Evolutionary conservation across 2,329 filamentous ascomycete species (phyloP), one percentile per base, ranked within the genome.

Genomic region (Microthyrium microscopicum): DNA sequence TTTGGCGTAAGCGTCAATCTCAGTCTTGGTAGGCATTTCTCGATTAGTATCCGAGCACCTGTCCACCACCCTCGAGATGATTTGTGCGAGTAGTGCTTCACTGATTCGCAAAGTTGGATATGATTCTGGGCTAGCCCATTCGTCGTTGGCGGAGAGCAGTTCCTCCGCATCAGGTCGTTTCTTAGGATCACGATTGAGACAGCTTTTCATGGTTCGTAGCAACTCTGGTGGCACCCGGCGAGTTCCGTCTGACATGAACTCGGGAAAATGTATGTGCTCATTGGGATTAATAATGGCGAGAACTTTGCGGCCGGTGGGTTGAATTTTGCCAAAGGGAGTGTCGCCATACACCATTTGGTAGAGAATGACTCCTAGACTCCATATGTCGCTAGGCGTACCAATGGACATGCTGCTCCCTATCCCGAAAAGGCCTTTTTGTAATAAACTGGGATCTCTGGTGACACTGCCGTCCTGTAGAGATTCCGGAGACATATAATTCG

Each of bases 301-400:
- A 51, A 91, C 89, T 16, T 83, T 75, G 24, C 80, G 73, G 60
- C 92, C 81, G 48, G 77, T 81, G 55, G 87, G 89, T 38, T 72
- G 63, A 44, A 98, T 91, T 50, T 95, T 85, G 11, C 77, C 84
- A 49, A 98, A 98, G 0, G 89, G 89, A 3, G 83, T 79, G n/a
- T 77, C 68, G n/a, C 89, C 89, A 50, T 98, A 98, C 1, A 87
- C 81, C 80, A 98, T 91, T 52, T 95, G 87, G 58, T 92, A 98
- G 11, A 98, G 63, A 40, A 98, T 95, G 50, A 89, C 98, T 13
- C 89, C 89, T 11, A 98, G 58, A 51, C 79, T 87, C 89, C 89
- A 98, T 13, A 98, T 76, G 53, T 98, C 89, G 44, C 79, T 89
- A 5, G 89, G 82, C 49, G 95, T 95, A 39, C 89, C 91, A 5